These are phyloP conservation scores for Turritis glabra DNA, from an alignment of 345 rosid genomes.

Conservation along the genomic window DNA sequence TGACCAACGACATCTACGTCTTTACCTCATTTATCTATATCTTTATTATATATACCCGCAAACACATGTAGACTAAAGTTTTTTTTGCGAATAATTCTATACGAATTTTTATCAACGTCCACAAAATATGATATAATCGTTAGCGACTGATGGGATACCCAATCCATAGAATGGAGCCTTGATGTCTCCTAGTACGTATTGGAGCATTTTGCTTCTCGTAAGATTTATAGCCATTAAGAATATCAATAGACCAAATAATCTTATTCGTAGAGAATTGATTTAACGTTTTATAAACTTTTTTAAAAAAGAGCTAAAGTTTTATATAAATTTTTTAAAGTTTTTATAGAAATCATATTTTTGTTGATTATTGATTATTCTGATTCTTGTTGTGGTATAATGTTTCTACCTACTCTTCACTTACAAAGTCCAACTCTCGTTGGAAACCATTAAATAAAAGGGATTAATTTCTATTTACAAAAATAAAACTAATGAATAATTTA, in stretches of 20 bases:
- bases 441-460: too few species aligned
- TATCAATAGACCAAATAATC: constrained; percentile 18
- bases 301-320: not conserved
- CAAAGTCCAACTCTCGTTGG: too few species aligned
- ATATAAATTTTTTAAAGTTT: too few species aligned
- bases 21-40: constrained; percentile 19
- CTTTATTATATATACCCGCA: constrained; percentile 9
- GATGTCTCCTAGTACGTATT: constrained; percentile 29
- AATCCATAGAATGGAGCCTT: constrained; percentile 23
- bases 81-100: constrained; percentile 13
- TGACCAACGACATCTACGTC: constrained; percentile 27
- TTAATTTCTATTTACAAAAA: too few species aligned
- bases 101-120: constrained; percentile 3
- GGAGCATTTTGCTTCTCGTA: constrained; percentile 6
- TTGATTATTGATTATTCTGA: constrained; percentile 1
- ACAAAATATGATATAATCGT: constrained; percentile 30
- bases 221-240: not conserved
- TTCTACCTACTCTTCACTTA: too few species aligned
- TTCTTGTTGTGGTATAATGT: not conserved
- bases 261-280: not conserved
- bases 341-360: not conserved
- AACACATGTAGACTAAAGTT: constrained; percentile 23
- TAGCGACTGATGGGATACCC: constrained; percentile 23
- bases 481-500: not conserved
- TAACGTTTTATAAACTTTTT: not conserved